These are phyloP conservation scores for Aspergillus viridinutans DNA, from an alignment of 2,329 filamentous ascomycete genomes.

Conservation along the genomic window DNA sequence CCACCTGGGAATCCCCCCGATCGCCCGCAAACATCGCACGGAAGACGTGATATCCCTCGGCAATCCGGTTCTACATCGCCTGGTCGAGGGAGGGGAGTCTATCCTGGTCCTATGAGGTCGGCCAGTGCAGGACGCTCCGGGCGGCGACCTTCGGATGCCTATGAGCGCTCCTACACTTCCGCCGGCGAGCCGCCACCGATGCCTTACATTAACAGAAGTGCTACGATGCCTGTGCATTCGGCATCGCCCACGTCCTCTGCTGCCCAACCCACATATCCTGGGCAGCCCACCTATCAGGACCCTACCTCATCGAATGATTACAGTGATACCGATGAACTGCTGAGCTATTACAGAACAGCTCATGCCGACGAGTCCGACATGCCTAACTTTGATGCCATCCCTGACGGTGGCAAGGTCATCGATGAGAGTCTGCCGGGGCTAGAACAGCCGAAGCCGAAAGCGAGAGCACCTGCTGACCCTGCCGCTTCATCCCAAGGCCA, in stretches of 20 bases:
- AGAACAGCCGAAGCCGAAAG: conserved; percentile 26
- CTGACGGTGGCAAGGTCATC: conserved; percentile 27
- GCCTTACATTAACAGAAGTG: conserved; percentile 31
- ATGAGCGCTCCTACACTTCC: conserved; percentile 25
- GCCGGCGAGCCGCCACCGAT: conserved; percentile 24
- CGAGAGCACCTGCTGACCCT: conserved; percentile 21
- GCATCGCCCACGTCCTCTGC: conserved; percentile 13
- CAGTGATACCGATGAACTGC: conserved; percentile 36
- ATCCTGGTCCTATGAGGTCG: conserved; percentile 23
- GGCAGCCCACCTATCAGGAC: conserved; percentile 33
- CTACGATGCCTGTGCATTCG: conserved; percentile 32
- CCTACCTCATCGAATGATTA: conserved; percentile 18
- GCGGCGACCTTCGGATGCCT: conserved; percentile 9
- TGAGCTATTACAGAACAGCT: conserved; percentile 51
- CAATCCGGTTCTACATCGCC: conserved; percentile 23
- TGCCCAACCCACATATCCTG: conserved; percentile 28
- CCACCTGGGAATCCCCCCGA: conserved; percentile 19
- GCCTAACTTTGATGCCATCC: conserved; percentile 60
- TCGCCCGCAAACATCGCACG: conserved; percentile 39
- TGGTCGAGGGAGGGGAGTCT: conserved; percentile 20
- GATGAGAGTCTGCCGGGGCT: conserved; percentile 33
- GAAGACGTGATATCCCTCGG: conserved; percentile 28
- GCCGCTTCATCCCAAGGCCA: conserved; percentile 18
- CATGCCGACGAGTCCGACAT: conserved; percentile 52
- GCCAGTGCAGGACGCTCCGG: conserved; percentile 22